These are phyloP conservation scores for Mortierella sp. DNA, from an alignment of 371 early-diverging fungal species.

Conservation along the genomic window DNA sequence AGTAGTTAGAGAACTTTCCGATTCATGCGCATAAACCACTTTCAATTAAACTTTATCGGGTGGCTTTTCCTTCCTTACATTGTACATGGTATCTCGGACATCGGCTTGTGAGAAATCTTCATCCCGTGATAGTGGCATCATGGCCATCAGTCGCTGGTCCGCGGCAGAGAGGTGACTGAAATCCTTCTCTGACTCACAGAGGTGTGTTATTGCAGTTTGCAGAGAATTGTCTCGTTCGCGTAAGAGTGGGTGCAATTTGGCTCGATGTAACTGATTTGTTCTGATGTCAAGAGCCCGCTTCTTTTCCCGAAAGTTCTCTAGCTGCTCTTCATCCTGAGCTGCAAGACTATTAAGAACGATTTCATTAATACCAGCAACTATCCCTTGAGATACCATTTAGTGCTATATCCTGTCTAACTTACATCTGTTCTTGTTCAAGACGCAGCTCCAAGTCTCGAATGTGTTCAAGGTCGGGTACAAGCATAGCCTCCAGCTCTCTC, in stretches of 20 bases:
- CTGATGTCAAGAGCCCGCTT: slow-evolving; percentile 29
- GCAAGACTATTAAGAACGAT: slow-evolving; percentile 22
- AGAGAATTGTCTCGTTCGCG: slow-evolving; percentile 5
- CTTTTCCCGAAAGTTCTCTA: slow-evolving; percentile 31
- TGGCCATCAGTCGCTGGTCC: slow-evolving; percentile 33
- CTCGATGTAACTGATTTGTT: slow-evolving; percentile 28
- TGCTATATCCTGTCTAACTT: neutral
- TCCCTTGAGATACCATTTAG: neutral
- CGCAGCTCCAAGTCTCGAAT: slow-evolving; percentile 50
- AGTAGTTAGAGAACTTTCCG: too few species aligned
- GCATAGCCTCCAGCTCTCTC: slow-evolving; percentile 42
- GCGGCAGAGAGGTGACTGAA: slow-evolving; percentile 35
- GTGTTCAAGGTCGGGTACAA: slow-evolving; percentile 51
- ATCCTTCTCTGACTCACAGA: slow-evolving; percentile 17
- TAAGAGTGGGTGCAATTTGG: slow-evolving; percentile 35
- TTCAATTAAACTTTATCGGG: neutral
- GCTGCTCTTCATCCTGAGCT: slow-evolving; percentile 23
- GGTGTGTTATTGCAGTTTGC: slow-evolving; percentile 10
- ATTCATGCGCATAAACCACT: neutral
- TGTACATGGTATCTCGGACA: slow-evolving; percentile 28
- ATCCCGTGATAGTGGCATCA: slow-evolving; percentile 24
- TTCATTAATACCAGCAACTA: neutral
- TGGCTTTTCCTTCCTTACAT: slow-evolving; percentile 18
- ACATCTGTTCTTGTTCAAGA: slow-evolving; percentile 49
- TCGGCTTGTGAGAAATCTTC: slow-evolving; percentile 30